A percentile compares a stretch with the other conserved stretches of the same genome.
Conservation (phyloP, 164 flowering plant species). For the Cinnamomum chago region DNA sequence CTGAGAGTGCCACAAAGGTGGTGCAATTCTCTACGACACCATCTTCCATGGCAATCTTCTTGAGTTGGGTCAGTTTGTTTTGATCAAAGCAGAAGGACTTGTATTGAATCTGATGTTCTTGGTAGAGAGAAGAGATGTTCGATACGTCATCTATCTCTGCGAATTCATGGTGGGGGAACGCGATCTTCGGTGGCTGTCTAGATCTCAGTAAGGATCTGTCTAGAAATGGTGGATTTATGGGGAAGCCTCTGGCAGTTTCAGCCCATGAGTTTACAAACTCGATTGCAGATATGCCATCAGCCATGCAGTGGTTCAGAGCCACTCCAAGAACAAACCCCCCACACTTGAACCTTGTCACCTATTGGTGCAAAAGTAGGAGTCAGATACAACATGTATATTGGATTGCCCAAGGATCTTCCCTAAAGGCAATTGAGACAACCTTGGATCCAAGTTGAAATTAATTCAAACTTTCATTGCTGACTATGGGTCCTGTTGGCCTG, state of each 20-base stretch:
- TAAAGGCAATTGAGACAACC: no score
- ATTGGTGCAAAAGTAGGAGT: background rate
- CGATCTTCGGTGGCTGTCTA: slow-evolving; percentile 12
- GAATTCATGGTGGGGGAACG: slow-evolving; percentile 12
- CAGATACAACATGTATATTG: background rate
- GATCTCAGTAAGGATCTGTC: slow-evolving; percentile 19
- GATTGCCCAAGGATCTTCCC: no score
- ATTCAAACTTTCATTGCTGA: no score
- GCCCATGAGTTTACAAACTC: slow-evolving; percentile 30
- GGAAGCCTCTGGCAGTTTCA: slow-evolving; percentile 23
- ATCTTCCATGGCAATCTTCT: slow-evolving; percentile 15
- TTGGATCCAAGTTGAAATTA: no score
- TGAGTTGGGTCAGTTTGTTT: slow-evolving; percentile 5
- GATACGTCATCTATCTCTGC: slow-evolving; percentile 12
- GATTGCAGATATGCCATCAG: slow-evolving; percentile 21
- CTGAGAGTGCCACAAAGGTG: slow-evolving; percentile 18
- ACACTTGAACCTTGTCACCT: slow-evolving; percentile 28
- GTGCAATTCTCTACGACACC: slow-evolving; percentile 12
- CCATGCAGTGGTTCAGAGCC: slow-evolving; percentile 18
- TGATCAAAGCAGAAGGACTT: slow-evolving; percentile 13
- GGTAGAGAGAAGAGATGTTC: slow-evolving; percentile 5
- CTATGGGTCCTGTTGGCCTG: no score
- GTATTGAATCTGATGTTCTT: slow-evolving; percentile 4
- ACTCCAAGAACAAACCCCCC: slow-evolving; percentile 27
- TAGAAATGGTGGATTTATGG: slow-evolving; percentile 14